These are phyloP conservation scores for Teratosphaeria epicoccoides DNA, from an alignment of 2,329 filamentous ascomycete species.

Conservation along the genomic window DNA sequence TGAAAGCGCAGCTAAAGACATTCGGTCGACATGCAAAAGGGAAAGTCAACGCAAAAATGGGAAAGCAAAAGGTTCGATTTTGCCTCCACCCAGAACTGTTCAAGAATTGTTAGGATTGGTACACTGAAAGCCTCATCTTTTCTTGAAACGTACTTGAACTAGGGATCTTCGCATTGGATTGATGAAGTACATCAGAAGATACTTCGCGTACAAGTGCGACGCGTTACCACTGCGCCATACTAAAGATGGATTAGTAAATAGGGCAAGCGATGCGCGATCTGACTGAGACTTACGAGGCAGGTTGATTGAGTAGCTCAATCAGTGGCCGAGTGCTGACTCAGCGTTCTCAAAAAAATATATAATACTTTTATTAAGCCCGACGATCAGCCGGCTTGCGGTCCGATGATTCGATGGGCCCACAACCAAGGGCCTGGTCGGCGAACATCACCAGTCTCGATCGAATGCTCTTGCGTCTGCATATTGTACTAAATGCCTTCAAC, in stretches of 20 bases:
- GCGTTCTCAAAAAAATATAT: neutral
- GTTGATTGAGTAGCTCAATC: neutral
- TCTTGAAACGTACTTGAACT: slow-evolving; percentile 1
- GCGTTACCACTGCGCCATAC: slow-evolving; percentile 3
- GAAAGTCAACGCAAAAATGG: too few species aligned
- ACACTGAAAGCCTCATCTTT: too few species aligned
- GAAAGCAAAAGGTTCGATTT: neutral
- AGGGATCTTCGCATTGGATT: slow-evolving; percentile 2
- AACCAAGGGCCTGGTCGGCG: too few species aligned
- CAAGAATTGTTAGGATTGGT: neutral
- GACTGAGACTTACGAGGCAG: too few species aligned
- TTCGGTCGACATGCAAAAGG: neutral
- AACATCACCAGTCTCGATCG: too few species aligned
- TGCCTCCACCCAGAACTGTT: slow-evolving; percentile 3
- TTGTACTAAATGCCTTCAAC: too few species aligned
- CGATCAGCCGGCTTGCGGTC: too few species aligned
- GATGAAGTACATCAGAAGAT: neutral
- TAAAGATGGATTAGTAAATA: too few species aligned
- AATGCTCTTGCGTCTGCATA: too few species aligned
- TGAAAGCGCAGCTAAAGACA: too few species aligned
- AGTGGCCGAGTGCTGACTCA: neutral
- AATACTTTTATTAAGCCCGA: neutral
- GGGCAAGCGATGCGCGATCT: too few species aligned
- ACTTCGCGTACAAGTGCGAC: slow-evolving; percentile 3
- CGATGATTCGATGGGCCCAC: too few species aligned